phyloP scores from a whole-genome alignment of 768 basidiomycete species.

The Brasilioporus rufonigricans region DNA sequence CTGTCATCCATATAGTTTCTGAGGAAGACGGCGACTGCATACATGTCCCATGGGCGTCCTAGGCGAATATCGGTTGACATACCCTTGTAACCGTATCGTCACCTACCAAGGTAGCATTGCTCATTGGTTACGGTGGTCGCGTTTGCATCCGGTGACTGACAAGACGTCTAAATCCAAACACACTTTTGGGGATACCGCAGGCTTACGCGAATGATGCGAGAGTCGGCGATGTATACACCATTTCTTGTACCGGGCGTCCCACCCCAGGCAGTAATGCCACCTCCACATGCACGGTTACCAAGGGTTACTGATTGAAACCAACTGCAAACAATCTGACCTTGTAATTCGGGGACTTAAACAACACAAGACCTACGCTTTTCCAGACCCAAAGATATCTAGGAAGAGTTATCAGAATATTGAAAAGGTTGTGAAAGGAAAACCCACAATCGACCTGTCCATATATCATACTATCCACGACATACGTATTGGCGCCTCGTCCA shows the following conservation, averaged over 20 bases:
- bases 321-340: background rate
- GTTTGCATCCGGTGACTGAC: background rate
- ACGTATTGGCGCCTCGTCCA: background rate
- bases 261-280: background rate
- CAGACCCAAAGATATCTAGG: background rate
- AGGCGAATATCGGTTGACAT: background rate
- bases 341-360: background rate
- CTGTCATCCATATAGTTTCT: background rate
- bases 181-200: background rate
- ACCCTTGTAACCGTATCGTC: background rate
- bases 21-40: background rate
- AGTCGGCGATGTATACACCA: background rate
- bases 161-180: background rate
- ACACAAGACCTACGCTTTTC: background rate
- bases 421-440: background rate
- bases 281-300: background rate
- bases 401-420: background rate
- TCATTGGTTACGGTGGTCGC: background rate
- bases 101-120: background rate
- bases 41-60: background rate
- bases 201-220: background rate
- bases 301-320: background rate
- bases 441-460: background rate
- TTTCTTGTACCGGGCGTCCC: background rate
- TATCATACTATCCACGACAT: background rate